Evolutionary conservation across 2,329 filamentous ascomycete species (phyloP), one percentile per base, ranked within the genome.

Genomic region (Aspergillus tubingensis): DNA sequence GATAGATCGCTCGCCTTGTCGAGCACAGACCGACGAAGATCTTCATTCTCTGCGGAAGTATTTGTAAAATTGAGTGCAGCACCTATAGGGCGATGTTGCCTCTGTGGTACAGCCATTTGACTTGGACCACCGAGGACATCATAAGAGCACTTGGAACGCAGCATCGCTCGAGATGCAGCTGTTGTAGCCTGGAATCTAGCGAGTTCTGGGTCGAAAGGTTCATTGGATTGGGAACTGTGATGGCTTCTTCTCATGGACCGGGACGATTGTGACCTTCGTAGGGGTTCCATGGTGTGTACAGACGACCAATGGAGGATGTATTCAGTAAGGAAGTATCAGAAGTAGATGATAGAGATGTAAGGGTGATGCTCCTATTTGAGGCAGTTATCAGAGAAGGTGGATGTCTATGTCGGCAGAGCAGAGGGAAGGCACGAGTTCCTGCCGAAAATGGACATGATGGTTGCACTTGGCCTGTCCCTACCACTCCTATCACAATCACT

Each of bases 161-260:
- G 70, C 78, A 81, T 80, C 38, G 79, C 79, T 15, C 70, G 67
- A 13, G 76, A 75, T 7, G 79, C 79, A 47, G 79, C 79, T n/a
- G 75, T 72, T 8, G 74, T 69, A 17, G 78, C 78, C 62, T 77
- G 77, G 15, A 66, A 58, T 48, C 68, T 72, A 50, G 70, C 69
- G 5, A 69, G 51, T 8, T 74, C 70, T 8, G 71, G 63, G 54
- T 76, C 69, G 19, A 76, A 63, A 3, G 67, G 59, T 19, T 75
- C 72, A 8, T 66, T 58, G 21, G 63, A 36, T 27, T 65, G 53
- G 44, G 67, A 63, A 15, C 59, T 58, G 53, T 64, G 67, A 39
- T 69, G 70, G 32, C 65, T 64, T 58, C 65, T 71, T 36, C 72
- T 72, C 49, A 78, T 72, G 7, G 76, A 78, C 52, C 73, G 74